Conservation (phyloP, 2,329 filamentous ascomycete species). For the Aspergillus pseudotamarii region DNA sequence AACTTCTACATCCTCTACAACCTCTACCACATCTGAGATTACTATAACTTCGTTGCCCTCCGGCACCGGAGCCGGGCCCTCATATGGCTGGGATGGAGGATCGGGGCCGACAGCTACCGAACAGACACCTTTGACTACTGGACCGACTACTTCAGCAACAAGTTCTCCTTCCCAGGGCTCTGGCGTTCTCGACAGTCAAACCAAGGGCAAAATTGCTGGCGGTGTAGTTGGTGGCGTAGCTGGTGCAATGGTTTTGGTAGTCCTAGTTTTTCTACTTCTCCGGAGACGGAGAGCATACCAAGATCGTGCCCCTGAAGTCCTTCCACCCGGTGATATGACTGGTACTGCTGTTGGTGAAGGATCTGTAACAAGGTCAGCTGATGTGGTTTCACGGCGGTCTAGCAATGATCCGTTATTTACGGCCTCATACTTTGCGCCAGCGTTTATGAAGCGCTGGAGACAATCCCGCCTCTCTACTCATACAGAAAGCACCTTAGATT, state of each 20-base stretch:
- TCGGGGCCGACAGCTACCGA: constrained; percentile 11
- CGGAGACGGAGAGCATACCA: constrained; percentile 45
- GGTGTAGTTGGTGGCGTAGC: constrained; percentile 66
- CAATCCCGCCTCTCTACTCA: constrained; percentile 38
- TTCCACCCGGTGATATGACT: constrained; percentile 29
- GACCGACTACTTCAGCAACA: constrained; percentile 8
- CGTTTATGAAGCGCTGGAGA: constrained; percentile 47
- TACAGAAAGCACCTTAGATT: constrained; percentile 38
- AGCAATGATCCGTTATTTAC: constrained; percentile 43
- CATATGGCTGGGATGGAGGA: constrained; percentile 17
- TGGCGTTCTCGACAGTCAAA: constrained; percentile 27
- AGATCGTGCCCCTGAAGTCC: constrained; percentile 20
- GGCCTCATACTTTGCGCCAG: constrained; percentile 40
- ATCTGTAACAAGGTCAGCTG: constrained; percentile 21
- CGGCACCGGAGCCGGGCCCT: constrained; percentile 1
- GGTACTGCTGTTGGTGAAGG: constrained; percentile 18
- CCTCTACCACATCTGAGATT: constrained; percentile 6
- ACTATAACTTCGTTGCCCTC: constrained; percentile 6
- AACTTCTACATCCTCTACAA: constrained; percentile 7
- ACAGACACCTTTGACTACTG: neutral
- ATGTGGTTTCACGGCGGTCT: constrained; percentile 42
- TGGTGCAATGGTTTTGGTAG: constrained; percentile 55
- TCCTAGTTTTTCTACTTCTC: constrained; percentile 37
- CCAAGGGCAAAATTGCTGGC: constrained; percentile 60
- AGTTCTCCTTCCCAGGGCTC: constrained; percentile 16